These are phyloP conservation scores for Nepenthes mirabilis DNA, from an alignment of 148 eudicot species.

Conservation along the genomic window DNA sequence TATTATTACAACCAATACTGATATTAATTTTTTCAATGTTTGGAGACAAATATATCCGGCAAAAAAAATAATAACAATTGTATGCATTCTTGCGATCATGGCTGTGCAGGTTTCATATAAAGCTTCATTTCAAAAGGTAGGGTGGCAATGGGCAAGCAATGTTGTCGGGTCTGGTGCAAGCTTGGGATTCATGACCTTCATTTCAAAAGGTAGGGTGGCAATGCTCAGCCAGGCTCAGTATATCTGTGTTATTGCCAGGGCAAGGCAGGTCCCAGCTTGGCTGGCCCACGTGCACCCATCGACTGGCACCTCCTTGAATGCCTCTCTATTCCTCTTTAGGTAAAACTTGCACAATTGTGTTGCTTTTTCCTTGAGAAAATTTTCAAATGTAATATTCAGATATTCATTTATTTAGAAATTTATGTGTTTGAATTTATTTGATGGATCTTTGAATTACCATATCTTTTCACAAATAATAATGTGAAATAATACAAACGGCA, in stretches of 20 bases:
- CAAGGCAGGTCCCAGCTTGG: constrained; percentile 77
- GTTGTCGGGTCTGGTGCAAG: constrained; percentile 77
- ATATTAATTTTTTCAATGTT: not conserved
- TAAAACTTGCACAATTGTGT: not conserved
- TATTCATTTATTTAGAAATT: not conserved
- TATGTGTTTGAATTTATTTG: not conserved
- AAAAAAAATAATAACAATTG: too few relatives aligned
- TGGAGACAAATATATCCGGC: too few relatives aligned
- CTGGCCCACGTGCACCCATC: constrained; percentile 81
- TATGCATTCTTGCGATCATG: not conserved
- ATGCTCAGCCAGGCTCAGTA: constrained; percentile 91
- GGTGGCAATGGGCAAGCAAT: constrained; percentile 84
- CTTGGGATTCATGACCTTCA: constrained; percentile 69
- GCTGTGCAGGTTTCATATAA: constrained; percentile 33
- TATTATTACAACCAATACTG: not conserved
- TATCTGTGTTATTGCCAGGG: constrained; percentile 73
- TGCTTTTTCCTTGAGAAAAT: too few relatives aligned
- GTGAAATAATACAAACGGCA: too few relatives aligned
- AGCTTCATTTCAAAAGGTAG: constrained; percentile 60
- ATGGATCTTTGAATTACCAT: too few relatives aligned
- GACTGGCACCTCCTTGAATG: constrained; percentile 80
- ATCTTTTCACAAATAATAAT: too few relatives aligned
- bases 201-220: too few relatives aligned
- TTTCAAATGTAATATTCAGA: not conserved
- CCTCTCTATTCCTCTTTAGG: constrained; percentile 57